Percentiles rank a stretch among this genome's conserved stretches.
Conservation (phyloP, 2,329 filamentous ascomycete genomes). For the Xylariaceae sp. region DNA sequence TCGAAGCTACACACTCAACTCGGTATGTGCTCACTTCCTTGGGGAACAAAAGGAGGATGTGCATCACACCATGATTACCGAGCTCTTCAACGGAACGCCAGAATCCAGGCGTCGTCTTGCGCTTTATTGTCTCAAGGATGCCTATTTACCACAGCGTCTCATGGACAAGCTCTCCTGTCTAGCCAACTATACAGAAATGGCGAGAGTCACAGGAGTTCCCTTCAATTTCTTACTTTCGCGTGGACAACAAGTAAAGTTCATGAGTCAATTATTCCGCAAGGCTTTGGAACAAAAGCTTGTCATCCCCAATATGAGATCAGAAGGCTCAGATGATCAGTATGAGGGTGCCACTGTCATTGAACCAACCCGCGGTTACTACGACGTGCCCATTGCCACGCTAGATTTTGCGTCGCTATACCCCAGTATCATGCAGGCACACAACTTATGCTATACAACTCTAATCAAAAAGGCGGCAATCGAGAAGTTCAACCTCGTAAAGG, state of each 20-base stretch:
- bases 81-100: constrained; percentile 91
- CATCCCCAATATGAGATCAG: constrained; percentile 77
- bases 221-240: constrained; percentile 91
- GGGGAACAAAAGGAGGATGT: constrained; percentile 99
- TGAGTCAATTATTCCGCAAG: constrained; percentile 95
- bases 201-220: constrained; percentile 95
- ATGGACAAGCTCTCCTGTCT: constrained; percentile 98
- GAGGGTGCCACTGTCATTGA: constrained; percentile 98
- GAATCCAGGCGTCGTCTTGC: constrained; percentile 88
- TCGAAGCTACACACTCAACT: constrained; percentile 95
- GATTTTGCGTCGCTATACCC: constrained; percentile 99
- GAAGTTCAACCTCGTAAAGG: constrained; percentile 72
- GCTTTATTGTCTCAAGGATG: constrained; percentile 96
- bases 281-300: constrained; percentile 89
- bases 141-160: constrained; percentile 86
- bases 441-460: constrained; percentile 94
- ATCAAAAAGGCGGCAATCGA: constrained; percentile 75
- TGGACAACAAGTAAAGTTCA: constrained; percentile 95
- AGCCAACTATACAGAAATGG: constrained; percentile 99
- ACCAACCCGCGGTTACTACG: constrained; percentile 87
- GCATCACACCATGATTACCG: constrained; percentile 98
- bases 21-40: constrained; percentile 89
- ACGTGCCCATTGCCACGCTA: constrained; percentile 90
- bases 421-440: constrained; percentile 98
- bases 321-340: constrained; percentile 80